phyloP scores from a whole-genome alignment of 495 filamentous ascomycete genomes.

The Astrothelium subdiscretum region DNA sequence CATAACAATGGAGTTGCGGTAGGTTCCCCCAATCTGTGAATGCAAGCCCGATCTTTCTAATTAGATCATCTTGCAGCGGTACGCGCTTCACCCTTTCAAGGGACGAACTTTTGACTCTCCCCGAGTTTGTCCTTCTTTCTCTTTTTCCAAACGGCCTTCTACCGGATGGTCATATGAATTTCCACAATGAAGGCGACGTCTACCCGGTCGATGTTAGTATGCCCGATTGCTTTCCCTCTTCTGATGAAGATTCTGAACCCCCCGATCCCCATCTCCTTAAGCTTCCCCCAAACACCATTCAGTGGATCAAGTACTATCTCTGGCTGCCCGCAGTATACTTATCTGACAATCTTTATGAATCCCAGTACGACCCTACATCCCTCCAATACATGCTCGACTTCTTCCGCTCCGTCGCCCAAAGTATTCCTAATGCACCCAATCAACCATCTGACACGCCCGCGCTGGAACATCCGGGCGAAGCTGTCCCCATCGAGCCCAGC shows the following conservation, averaged over 20 bases:
- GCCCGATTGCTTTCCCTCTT: slow-evolving; percentile 17
- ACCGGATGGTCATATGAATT: slow-evolving; percentile 93
- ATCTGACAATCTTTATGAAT: slow-evolving; percentile 42
- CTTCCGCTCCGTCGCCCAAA: slow-evolving; percentile 90
- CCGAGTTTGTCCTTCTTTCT: slow-evolving; percentile 97
- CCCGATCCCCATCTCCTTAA: slow-evolving; percentile 22
- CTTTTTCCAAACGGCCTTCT: slow-evolving; percentile 96
- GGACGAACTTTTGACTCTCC: slow-evolving; percentile 87
- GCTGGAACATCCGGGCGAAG: slow-evolving; percentile 37
- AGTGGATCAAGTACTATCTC: slow-evolving; percentile 17
- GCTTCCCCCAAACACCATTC: slow-evolving; percentile 24
- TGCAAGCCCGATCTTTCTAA: neutral
- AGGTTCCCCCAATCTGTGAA: slow-evolving; percentile 22
- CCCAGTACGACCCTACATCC: slow-evolving; percentile 89
- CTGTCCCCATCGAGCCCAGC: slow-evolving; percentile 50
- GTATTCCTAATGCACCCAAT: slow-evolving; percentile 61
- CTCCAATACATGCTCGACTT: slow-evolving; percentile 99
- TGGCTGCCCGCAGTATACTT: slow-evolving; percentile 40
- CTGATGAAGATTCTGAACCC: slow-evolving; percentile 9
- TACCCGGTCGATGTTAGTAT: slow-evolving; percentile 90
- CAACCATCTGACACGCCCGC: slow-evolving; percentile 46
- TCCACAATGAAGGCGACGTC: slow-evolving; percentile 74
- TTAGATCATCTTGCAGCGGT: slow-evolving; percentile 45
- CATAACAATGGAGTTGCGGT: slow-evolving; percentile 90
- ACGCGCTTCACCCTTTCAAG: slow-evolving; percentile 86